These are phyloP conservation scores for Plenodomus lindquistii DNA, from an alignment of 2,329 filamentous ascomycete species.

Conservation along the genomic window DNA sequence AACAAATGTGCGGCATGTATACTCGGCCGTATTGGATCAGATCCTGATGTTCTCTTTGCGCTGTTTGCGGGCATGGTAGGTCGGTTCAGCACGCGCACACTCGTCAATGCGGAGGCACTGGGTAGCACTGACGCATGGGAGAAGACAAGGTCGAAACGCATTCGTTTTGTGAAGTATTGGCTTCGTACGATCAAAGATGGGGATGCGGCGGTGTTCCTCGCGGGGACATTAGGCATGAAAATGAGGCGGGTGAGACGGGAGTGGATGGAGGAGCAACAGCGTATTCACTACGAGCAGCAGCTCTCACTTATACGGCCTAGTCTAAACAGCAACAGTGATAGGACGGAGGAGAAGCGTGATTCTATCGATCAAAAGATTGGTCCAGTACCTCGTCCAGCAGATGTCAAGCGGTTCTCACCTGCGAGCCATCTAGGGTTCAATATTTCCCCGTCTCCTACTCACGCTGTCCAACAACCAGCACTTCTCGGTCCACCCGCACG, in stretches of 20 bases:
- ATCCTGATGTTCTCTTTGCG: conserved; percentile 25
- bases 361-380: not conserved
- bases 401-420: not conserved
- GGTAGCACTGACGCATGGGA: conserved; percentile 9
- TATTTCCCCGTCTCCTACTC: not conserved
- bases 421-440: not conserved
- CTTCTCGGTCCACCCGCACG: too few species aligned
- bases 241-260: conserved; percentile 16
- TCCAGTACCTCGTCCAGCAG: not conserved
- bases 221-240: conserved; percentile 26
- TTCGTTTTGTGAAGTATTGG: conserved; percentile 33
- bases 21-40: conserved; percentile 33
- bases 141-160: conserved; percentile 19
- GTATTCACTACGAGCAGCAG: not conserved
- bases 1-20: conserved; percentile 36
- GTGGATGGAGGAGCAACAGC: conserved; percentile 7
- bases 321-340: not conserved
- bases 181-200: conserved; percentile 15
- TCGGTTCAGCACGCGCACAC: conserved; percentile 7
- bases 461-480: not conserved
- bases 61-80: conserved; percentile 33
- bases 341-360: not conserved
- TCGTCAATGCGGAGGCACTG: not conserved
- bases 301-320: not conserved
- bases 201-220: conserved; percentile 10